These are phyloP conservation scores for Vitis riparia DNA, from an alignment of 164 flowering plant species.

Conservation along the genomic window DNA sequence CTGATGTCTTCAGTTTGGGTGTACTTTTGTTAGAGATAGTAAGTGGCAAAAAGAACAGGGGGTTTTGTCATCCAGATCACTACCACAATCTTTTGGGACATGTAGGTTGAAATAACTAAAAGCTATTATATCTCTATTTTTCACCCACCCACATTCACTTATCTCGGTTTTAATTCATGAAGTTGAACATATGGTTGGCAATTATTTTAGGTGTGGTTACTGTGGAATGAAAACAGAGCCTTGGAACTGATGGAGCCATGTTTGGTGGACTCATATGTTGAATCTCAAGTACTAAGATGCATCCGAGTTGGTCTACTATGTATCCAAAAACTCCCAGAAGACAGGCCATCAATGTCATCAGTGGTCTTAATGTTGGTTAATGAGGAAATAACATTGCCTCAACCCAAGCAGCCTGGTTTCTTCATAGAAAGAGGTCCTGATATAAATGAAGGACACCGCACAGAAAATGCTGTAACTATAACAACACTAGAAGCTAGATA, in stretches of 20 bases:
- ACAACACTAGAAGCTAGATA: slow-evolving; percentile 12
- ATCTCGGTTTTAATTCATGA: too few species aligned
- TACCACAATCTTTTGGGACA: neutral
- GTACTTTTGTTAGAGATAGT: slow-evolving; percentile 3
- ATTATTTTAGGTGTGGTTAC: slow-evolving; percentile 27
- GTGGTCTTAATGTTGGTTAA: slow-evolving; percentile 30
- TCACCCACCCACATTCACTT: too few species aligned
- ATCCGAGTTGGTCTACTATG: slow-evolving; percentile 37
- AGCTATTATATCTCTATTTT: too few species aligned
- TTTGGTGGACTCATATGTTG: slow-evolving; percentile 1
- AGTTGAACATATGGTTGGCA: too few species aligned
- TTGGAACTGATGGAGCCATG: slow-evolving; percentile 22
- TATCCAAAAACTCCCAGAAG: slow-evolving; percentile 28
- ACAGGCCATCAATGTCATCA: slow-evolving; percentile 31
- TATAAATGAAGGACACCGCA: neutral
- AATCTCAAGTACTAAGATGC: slow-evolving; percentile 25
- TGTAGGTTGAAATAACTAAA: neutral
- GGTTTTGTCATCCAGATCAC: neutral
- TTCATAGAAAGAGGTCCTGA: neutral
- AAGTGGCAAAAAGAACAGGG: neutral
- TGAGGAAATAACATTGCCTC: slow-evolving; percentile 19
- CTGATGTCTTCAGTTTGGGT: slow-evolving; percentile 7
- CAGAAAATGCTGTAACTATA: slow-evolving; percentile 8
- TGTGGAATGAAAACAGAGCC: slow-evolving; percentile 29
- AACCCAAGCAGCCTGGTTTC: slow-evolving; percentile 20